These are phyloP conservation scores for Lycium barbarum DNA, from an alignment of 257 asterid genomes.

Conservation along the genomic window DNA sequence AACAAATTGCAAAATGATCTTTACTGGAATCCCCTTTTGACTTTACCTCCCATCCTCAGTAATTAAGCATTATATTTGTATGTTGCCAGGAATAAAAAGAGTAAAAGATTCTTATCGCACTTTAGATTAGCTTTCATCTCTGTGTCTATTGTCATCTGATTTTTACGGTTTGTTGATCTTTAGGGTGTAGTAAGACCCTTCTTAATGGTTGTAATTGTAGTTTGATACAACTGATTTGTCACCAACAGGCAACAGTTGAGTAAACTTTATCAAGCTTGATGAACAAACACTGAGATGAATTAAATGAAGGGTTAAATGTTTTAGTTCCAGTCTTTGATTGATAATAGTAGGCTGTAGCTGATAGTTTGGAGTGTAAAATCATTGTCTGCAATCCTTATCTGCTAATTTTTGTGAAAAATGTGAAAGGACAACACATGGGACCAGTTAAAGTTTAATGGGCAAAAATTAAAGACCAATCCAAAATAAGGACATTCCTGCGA, in stretches of 20 bases:
- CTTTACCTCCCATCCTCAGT: conserved; percentile 24
- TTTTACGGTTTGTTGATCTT: background rate
- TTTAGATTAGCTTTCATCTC: background rate
- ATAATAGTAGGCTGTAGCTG: background rate
- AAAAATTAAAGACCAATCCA: no score
- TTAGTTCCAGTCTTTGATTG: background rate
- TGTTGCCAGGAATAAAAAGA: background rate
- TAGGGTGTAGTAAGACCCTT: background rate
- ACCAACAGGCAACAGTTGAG: background rate
- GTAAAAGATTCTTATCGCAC: background rate
- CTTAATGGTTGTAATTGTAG: background rate
- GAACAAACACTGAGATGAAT: background rate
- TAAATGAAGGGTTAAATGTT: background rate
- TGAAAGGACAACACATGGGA: background rate
- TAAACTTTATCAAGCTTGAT: background rate
- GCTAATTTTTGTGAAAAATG: background rate
- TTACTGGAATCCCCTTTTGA: background rate
- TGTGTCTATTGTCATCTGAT: background rate
- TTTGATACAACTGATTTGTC: background rate
- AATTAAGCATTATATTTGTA: background rate
- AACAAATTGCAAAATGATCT: background rate
- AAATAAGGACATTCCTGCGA: no score
- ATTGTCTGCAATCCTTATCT: background rate
- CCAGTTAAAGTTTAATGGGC: background rate
- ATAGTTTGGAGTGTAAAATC: background rate